phyloP scores from a whole-genome alignment of 2,329 filamentous ascomycete species.

The Pseudogymnoascus sp. region DNA sequence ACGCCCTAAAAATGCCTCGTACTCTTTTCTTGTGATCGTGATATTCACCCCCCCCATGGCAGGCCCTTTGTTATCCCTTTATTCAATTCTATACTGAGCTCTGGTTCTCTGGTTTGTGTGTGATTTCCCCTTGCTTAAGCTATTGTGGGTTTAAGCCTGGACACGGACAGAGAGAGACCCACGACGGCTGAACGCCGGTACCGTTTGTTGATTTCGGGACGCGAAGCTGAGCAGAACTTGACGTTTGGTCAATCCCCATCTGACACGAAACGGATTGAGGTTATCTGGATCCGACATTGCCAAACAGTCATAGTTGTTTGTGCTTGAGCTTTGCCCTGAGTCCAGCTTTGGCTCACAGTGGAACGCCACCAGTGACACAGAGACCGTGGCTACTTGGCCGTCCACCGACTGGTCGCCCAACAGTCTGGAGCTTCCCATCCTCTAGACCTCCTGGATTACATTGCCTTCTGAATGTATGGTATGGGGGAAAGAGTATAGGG shows the following conservation, averaged over 20 bases:
- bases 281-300: background rate
- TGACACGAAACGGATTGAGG: background rate
- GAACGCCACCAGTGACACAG: background rate
- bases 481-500: background rate
- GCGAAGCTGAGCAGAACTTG: constrained; percentile 1
- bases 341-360: background rate
- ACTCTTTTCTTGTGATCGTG: background rate
- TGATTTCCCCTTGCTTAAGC: background rate
- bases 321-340: background rate
- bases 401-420: background rate
- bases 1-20: constrained; percentile 1
- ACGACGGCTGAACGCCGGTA: constrained; percentile 1
- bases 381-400: background rate
- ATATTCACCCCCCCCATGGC: background rate
- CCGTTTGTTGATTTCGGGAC: background rate
- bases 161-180: background rate
- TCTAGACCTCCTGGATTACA: background rate
- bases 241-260: background rate
- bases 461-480: background rate
- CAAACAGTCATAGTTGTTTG: background rate
- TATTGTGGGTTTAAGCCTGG: background rate
- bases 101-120: background rate
- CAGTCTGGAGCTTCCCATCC: background rate
- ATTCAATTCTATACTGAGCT: background rate
- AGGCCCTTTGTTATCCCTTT: background rate